Evolutionary conservation across 1,139 yeast species (phyloP).

Genomic region (Pichia sp.): DNA sequence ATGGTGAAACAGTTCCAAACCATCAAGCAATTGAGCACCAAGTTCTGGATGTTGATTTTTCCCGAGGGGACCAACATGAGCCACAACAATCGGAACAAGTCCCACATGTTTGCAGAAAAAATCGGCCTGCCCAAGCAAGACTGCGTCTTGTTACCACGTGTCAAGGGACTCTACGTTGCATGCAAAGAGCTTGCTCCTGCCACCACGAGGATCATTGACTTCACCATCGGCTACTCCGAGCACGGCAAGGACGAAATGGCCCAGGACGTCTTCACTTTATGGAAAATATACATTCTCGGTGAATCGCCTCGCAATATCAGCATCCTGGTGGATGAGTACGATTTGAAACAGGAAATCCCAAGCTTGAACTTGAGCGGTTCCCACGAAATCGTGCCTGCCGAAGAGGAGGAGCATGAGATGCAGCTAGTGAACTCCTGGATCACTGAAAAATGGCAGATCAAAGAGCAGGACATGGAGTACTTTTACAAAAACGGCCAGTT

Average conservation of each 20-base stretch:
- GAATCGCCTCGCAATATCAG: conserved; percentile 64
- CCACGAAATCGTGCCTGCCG: conserved; percentile 26
- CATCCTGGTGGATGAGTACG: conserved; percentile 58
- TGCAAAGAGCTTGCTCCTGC: conserved; percentile 56
- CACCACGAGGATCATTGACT: conserved; percentile 69
- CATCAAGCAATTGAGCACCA: conserved; percentile 22
- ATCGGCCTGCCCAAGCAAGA: conserved; percentile 33
- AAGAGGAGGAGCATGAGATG: conserved; percentile 39
- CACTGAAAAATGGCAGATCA: conserved; percentile 67
- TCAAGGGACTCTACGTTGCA: conserved; percentile 71
- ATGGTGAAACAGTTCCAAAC: conserved; percentile 53
- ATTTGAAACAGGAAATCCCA: conserved; percentile 47
- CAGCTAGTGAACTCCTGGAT: conserved; percentile 70
- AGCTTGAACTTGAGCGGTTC: conserved; percentile 44
- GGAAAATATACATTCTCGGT: conserved; percentile 61
- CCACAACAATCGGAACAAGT: conserved; percentile 54
- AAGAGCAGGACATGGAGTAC: conserved; percentile 62
- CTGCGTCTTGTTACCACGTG: conserved; percentile 74
- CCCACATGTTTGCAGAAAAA: conserved; percentile 54
- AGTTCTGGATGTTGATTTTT: conserved; percentile 58
- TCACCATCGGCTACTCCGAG: conserved; percentile 79
- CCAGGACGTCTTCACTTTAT: conserved; percentile 68
- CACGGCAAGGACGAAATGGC: conserved; percentile 62
- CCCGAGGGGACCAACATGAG: conserved; percentile 96
- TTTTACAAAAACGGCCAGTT: conserved; percentile 60